Evolutionary conservation across 441 rosid genomes (phyloP).

Genomic region (Mallotus repandus): DNA sequence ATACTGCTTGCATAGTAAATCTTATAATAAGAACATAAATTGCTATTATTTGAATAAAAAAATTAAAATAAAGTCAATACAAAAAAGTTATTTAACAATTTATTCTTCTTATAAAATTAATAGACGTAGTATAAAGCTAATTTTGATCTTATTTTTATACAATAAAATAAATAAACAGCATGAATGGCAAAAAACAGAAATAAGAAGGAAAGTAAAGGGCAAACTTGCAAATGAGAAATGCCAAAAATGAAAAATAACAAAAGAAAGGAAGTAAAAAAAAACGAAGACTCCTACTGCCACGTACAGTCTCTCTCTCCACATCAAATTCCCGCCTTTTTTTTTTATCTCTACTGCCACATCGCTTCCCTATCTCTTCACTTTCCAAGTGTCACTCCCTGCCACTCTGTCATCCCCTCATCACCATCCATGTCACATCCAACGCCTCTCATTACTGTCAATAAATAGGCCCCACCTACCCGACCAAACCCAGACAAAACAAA

Average conservation of each 20-base stretch:
- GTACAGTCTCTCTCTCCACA: not conserved
- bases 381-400: conserved; percentile 9
- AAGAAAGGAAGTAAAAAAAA: too few species aligned
- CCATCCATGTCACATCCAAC: conserved; percentile 10
- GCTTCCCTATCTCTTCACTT: not conserved
- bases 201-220: not conserved
- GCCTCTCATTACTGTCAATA: not conserved
- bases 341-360: not conserved
- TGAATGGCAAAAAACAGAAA: not conserved
- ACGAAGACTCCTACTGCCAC: too few species aligned
- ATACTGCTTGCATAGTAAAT: too few species aligned
- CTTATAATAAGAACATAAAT: too few species aligned
- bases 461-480: not conserved
- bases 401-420: not conserved
- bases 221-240: not conserved
- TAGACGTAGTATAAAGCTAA: too few species aligned
- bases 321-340: conserved; percentile 10
- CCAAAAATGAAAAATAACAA: not conserved
- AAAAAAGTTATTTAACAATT: too few species aligned
- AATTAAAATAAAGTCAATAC: too few species aligned
- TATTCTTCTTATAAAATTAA: too few species aligned
- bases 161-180: too few species aligned
- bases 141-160: too few species aligned
- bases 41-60: too few species aligned
- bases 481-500: too few species aligned